Evolutionary conservation across 805 yeast species (phyloP), one percentile per base, ranked within the genome.

Genomic region (Wickerhamiella brachini): DNA sequence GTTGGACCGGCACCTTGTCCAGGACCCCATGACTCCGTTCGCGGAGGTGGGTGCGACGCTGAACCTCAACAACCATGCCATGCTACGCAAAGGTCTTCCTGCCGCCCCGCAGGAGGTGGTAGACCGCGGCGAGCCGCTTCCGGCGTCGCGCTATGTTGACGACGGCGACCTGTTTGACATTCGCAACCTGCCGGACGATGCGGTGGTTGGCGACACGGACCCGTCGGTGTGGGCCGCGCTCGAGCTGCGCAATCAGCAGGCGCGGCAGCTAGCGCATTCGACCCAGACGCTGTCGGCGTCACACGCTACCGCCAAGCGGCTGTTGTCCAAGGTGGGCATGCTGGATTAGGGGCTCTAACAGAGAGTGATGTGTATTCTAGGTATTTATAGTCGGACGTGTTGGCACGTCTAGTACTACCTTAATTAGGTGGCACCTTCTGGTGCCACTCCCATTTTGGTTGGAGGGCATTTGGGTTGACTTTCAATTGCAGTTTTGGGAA

Each of bases 191-290:
- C 62, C 62, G 15, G 44, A 37, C 2, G 56, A 51, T 21, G 39
- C 34, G n/a, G 46, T 57, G 23, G 56, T 54, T 4, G 61, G 61
- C 10, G 62, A 59, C 42, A 44, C 51, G 1, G 52, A 47, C 34
- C 58, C 59, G 21, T 55, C 59, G 8, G 56, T 59, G 5, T 59
- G 62, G 62, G 42, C 54, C 1, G 61, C 54, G 7, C 44, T 59
- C 5, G 57, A 55, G 52, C 47, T 51, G 26, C 48, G 43, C 26
- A 52, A 49, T 23, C 37, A 48, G 29, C 48, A 49, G 38, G 39
- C 34, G n/a, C 53, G 51, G 22, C 51, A 49, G 48, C 46, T 44
- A 10, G 48, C 34, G 5, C 43, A 17, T 6, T 21, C 49, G 34
- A 21, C 49, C 10, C 49, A 37, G 49, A 26, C 29, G 6, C 26